Percentiles rank a stretch among this genome's conserved stretches.
phyloP scores from a whole-genome alignment of 371 early-diverging fungal genomes.

The Mucor mucedo region DNA sequence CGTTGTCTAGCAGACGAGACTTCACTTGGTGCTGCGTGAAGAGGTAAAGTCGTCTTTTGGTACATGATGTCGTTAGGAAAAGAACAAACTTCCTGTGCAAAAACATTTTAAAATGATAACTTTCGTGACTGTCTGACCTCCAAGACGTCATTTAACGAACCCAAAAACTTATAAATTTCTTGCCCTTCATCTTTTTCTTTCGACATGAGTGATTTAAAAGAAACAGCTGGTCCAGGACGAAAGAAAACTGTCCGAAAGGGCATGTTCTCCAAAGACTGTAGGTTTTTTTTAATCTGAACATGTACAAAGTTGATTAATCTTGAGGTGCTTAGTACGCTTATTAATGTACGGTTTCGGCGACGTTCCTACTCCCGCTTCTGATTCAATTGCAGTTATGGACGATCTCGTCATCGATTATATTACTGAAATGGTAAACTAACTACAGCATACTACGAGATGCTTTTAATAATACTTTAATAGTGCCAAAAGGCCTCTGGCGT shows the following conservation, averaged over 20 bases:
- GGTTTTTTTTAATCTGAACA: slow-evolving; percentile 10
- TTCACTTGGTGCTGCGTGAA: slow-evolving; percentile 53
- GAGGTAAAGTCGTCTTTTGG: slow-evolving; percentile 52
- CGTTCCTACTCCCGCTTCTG: slow-evolving; percentile 87
- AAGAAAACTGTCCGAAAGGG: slow-evolving; percentile 57
- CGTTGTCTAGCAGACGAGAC: slow-evolving; percentile 32
- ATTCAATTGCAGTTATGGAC: slow-evolving; percentile 93
- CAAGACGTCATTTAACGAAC: neutral
- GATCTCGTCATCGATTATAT: slow-evolving; percentile 94
- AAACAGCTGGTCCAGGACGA: slow-evolving; percentile 50
- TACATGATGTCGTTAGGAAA: slow-evolving; percentile 28
- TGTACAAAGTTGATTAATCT: neutral
- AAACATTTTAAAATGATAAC: neutral
- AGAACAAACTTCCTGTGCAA: neutral
- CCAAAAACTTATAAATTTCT: neutral
- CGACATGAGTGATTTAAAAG: slow-evolving; percentile 32
- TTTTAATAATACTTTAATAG: slow-evolving; percentile 38
- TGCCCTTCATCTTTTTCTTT: neutral
- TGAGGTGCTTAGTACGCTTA: slow-evolving; percentile 60
- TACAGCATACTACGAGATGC: neutral
- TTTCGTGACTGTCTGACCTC: neutral
- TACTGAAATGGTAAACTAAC: slow-evolving; percentile 74
- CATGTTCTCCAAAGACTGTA: slow-evolving; percentile 62
- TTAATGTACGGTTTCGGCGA: slow-evolving; percentile 99
- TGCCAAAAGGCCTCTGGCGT: slow-evolving; percentile 76